Evolutionary conservation across 805 yeast genomes (phyloP).

Genomic region (Sugiyamaella chiloensis): DNA sequence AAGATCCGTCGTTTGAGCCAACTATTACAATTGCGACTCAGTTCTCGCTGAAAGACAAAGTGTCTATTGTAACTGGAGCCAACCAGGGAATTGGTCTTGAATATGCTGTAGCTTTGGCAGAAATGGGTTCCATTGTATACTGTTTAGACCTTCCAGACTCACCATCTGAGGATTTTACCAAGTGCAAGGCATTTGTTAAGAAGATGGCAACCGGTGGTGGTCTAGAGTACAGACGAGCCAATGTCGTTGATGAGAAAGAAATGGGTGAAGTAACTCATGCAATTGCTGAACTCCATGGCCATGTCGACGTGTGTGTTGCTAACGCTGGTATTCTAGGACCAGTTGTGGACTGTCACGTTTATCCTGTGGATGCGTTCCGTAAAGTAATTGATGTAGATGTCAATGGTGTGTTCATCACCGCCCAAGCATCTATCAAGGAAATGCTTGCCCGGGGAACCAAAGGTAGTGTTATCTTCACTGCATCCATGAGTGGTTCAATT

Average conservation of each 20-base stretch:
- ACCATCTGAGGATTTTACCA: slow-evolving; percentile 27
- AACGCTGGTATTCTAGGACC: slow-evolving; percentile 63
- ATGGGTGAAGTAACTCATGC: slow-evolving; percentile 40
- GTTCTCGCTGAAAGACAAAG: slow-evolving; percentile 43
- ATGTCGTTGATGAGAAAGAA: slow-evolving; percentile 47
- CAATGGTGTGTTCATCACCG: slow-evolving; percentile 67
- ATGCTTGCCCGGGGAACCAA: slow-evolving; percentile 55
- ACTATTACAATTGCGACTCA: slow-evolving; percentile 32
- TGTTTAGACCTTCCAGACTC: slow-evolving; percentile 30
- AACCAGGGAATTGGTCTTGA: slow-evolving; percentile 45
- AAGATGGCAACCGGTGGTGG: slow-evolving; percentile 34
- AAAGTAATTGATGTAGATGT: slow-evolving; percentile 65
- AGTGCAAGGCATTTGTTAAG: slow-evolving; percentile 25
- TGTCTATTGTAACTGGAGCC: slow-evolving; percentile 45
- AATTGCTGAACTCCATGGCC: slow-evolving; percentile 52
- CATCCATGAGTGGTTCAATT: slow-evolving; percentile 75
- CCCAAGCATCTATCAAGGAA: slow-evolving; percentile 60
- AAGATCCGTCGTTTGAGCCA: slow-evolving; percentile 25
- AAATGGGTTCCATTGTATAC: slow-evolving; percentile 44
- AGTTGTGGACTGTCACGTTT: slow-evolving; percentile 48
- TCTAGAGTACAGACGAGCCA: slow-evolving; percentile 40
- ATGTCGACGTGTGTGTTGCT: slow-evolving; percentile 61
- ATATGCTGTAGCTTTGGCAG: slow-evolving; percentile 42
- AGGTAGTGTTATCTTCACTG: slow-evolving; percentile 71
- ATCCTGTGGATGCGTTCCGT: slow-evolving; percentile 57